Base-by-base conservation (phyloP, 1,284 basidiomycete genomes). In the Ustilago lituana region DNA sequence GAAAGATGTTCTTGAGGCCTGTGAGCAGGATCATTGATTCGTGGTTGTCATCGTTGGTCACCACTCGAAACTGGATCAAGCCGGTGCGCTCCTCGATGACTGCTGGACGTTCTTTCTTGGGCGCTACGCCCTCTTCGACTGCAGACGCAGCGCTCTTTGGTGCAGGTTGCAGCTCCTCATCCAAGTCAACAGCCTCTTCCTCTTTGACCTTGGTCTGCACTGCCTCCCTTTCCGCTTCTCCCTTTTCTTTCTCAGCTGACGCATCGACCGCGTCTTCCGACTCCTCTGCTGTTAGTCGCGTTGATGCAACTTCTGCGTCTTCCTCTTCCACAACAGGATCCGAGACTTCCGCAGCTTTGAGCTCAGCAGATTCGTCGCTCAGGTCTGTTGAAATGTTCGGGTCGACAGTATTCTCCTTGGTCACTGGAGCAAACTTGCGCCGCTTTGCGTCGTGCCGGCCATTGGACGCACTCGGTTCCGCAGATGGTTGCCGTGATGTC, bases 1-100 rank as follows among this genome's bases (percentile, higher is more conserved):
- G 95, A 80, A 98, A 98, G 22, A 98, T 88, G 22, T 93, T 95
- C 84, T 98, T 98, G 62, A 98, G 86, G 11, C 94, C 93, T 0
- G 94, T 94, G 43, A 98, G 86, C 51, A 98, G 89, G 56, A 98
- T 89, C 35, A 91, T 85, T 5, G 82, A 83, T 31, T 82, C 82
- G 1, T 92, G 89, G 39, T 88, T 84, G 19, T 87, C 86, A 77
- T 95, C 91, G 69, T 96, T 93, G 61, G 91, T 89, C 0, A 98
- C 93, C 6, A 94, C 88, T 0, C 88, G 87, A 55, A 98, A 90
- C 66, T 89, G 86, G 74, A 98, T 97, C 58, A 97, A 85, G 5
- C 90, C 90, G 52, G 88, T 89, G 11, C 90, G 87, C 72, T 97
- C 87, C 81, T 98, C 95, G 15, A 90, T 84, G 15, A 89, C 87